Conservation (phyloP, 768 basidiomycete species). For the Agaricus blazei region DNA sequence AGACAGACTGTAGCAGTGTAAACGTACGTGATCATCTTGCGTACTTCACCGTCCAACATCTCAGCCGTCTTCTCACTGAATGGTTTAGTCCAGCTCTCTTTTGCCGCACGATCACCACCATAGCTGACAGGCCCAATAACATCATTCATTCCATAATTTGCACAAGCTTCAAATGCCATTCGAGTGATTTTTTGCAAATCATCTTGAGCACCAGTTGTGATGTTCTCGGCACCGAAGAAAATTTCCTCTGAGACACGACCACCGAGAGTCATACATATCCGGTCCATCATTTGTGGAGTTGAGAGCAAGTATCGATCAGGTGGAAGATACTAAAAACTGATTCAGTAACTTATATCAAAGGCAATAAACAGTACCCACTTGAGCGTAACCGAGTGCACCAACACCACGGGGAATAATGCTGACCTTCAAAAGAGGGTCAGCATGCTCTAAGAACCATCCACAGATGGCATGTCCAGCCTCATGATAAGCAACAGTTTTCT, state of each 20-base stretch:
- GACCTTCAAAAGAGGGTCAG: conserved; percentile 94
- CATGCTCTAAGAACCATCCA: conserved; percentile 98
- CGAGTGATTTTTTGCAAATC: conserved; percentile 97
- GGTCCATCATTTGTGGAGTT: conserved; percentile 89
- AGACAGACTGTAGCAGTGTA: no score
- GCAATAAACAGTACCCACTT: conserved; percentile 41
- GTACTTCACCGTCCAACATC: conserved; percentile 86
- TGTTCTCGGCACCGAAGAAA: conserved; percentile 87
- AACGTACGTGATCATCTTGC: conserved; percentile 80
- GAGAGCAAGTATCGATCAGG: conserved; percentile 95
- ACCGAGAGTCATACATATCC: conserved; percentile 98
- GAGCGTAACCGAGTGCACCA: conserved; percentile 94
- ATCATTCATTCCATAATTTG: conserved; percentile 96
- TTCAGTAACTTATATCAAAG: conserved; percentile 9
- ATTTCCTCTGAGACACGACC: conserved; percentile 98
- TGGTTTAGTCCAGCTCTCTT: conserved; percentile 92
- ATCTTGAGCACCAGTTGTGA: conserved; percentile 98
- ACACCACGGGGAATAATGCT: conserved; percentile 97
- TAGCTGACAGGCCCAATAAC: conserved; percentile 96
- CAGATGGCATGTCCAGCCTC: conserved; percentile 98
- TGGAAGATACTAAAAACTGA: conserved; percentile 69
- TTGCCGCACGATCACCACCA: conserved; percentile 78
- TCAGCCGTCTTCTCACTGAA: conserved; percentile 98
- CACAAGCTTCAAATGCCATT: conserved; percentile 95
- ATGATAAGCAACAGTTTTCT: conserved; percentile 98